Evolutionary conservation across 768 basidiomycete species (phyloP).

Genomic region (Boletus pseudopeckii): DNA sequence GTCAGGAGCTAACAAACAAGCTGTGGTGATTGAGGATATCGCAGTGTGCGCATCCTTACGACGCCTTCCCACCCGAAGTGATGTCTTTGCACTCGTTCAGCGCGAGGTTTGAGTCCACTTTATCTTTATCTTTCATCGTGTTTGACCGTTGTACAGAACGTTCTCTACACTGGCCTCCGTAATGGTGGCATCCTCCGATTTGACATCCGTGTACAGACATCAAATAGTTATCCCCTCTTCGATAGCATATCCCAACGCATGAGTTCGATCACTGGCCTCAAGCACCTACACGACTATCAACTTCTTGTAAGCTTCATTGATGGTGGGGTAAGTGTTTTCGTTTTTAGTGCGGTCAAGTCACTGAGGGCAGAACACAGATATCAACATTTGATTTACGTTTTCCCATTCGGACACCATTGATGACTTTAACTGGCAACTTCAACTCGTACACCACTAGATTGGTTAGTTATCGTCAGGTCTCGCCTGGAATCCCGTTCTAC

Average conservation of each 20-base stretch:
- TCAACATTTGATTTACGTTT: slow-evolving; percentile 64
- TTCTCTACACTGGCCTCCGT: slow-evolving; percentile 56
- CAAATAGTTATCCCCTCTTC: slow-evolving; percentile 40
- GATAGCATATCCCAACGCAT: slow-evolving; percentile 30
- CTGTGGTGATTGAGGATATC: slow-evolving; percentile 51
- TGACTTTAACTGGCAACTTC: slow-evolving; percentile 52
- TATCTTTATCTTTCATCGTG: neutral
- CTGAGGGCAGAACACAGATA: slow-evolving; percentile 40
- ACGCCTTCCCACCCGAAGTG: slow-evolving; percentile 52
- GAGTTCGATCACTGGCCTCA: slow-evolving; percentile 54
- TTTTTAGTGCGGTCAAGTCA: neutral
- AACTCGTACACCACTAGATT: slow-evolving; percentile 50
- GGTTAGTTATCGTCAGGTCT: slow-evolving; percentile 36
- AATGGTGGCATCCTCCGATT: slow-evolving; percentile 57
- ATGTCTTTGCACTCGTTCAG: slow-evolving; percentile 61
- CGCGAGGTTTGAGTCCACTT: slow-evolving; percentile 37
- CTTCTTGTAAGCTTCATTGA: slow-evolving; percentile 57
- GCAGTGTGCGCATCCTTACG: slow-evolving; percentile 35
- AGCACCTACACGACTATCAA: slow-evolving; percentile 46
- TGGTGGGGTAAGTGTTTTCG: slow-evolving; percentile 47
- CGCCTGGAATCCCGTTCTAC: neutral
- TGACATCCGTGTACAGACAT: slow-evolving; percentile 47
- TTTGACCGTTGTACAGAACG: slow-evolving; percentile 33
- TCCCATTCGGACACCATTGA: slow-evolving; percentile 41
- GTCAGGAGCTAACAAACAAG: slow-evolving; percentile 52